Evolutionary conservation across 176 grass and related monocot species (phyloP).

Genomic region (Zea mays): DNA sequence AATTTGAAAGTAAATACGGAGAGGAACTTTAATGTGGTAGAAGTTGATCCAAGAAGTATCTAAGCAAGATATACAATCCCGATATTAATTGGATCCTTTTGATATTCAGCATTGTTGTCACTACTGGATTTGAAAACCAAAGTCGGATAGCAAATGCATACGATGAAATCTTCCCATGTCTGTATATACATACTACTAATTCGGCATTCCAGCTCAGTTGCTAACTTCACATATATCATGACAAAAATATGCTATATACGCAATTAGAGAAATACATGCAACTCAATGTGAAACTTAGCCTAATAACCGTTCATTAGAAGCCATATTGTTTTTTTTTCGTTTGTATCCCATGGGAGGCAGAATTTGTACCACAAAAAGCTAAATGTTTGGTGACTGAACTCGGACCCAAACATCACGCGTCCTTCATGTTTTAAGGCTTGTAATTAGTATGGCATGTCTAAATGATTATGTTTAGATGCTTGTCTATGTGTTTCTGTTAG

Average conservation of each 20-base stretch:
- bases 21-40: too few species aligned
- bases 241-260: conserved; percentile 53
- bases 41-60: conserved; percentile 74
- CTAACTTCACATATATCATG: conserved; percentile 51
- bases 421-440: too few species aligned
- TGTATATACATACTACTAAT: not conserved
- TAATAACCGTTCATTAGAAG: not conserved
- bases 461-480: too few species aligned
- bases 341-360: not conserved
- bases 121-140: conserved; percentile 69
- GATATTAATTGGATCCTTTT: conserved; percentile 92
- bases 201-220: not conserved
- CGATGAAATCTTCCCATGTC: conserved; percentile 36
- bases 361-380: not conserved
- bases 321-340: not conserved
- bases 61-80: conserved; percentile 88
- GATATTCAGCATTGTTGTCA: conserved; percentile 72
- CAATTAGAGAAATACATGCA: conserved; percentile 24
- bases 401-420: too few species aligned
- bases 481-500: too few species aligned
- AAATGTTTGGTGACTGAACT: too few species aligned
- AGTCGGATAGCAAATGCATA: conserved; percentile 87
- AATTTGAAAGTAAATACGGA: too few species aligned
- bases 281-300: not conserved
- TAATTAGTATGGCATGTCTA: too few species aligned